A percentile compares a stretch with the other conserved stretches of the same genome.
phyloP scores from a whole-genome alignment of 345 rosid species.

The Brassica juncea region DNA sequence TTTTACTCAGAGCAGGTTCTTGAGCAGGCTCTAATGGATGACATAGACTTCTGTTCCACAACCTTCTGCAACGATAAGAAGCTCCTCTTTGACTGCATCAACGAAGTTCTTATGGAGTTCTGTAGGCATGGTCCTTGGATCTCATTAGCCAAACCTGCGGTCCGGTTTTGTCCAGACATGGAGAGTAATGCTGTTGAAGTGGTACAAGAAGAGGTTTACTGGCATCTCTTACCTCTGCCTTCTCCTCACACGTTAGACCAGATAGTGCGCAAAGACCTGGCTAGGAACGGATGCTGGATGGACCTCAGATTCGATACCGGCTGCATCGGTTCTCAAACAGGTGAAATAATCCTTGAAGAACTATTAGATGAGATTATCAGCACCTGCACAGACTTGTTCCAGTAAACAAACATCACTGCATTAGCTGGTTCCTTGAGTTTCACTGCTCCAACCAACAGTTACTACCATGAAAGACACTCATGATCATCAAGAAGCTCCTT shows the following conservation, averaged over 20 bases:
- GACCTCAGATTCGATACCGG: constrained; percentile 54
- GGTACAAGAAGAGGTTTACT: constrained; percentile 67
- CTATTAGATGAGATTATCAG: constrained; percentile 56
- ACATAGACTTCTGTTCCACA: constrained; percentile 56
- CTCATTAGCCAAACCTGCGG: constrained; percentile 51
- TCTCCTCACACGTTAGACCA: constrained; percentile 73
- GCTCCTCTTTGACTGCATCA: constrained; percentile 72
- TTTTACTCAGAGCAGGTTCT: constrained; percentile 65
- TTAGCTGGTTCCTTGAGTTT: neutral
- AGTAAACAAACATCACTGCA: neutral
- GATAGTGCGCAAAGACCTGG: constrained; percentile 70
- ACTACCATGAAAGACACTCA: neutral
- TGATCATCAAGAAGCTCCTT: constrained; percentile 16
- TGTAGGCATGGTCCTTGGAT: constrained; percentile 55
- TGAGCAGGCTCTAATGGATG: constrained; percentile 55
- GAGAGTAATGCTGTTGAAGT: constrained; percentile 43
- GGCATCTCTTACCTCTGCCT: constrained; percentile 74
- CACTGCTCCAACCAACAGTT: neutral
- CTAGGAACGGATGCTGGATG: constrained; percentile 66
- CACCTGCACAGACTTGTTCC: constrained; percentile 35
- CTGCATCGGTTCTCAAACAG: constrained; percentile 46
- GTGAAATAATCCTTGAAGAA: constrained; percentile 62
- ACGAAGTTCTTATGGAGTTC: constrained; percentile 73
- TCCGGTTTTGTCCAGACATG: constrained; percentile 50
- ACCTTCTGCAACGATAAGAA: constrained; percentile 51